Conservation (phyloP, 1,139 yeast species). For the Blastobotrys indianensis region DNA sequence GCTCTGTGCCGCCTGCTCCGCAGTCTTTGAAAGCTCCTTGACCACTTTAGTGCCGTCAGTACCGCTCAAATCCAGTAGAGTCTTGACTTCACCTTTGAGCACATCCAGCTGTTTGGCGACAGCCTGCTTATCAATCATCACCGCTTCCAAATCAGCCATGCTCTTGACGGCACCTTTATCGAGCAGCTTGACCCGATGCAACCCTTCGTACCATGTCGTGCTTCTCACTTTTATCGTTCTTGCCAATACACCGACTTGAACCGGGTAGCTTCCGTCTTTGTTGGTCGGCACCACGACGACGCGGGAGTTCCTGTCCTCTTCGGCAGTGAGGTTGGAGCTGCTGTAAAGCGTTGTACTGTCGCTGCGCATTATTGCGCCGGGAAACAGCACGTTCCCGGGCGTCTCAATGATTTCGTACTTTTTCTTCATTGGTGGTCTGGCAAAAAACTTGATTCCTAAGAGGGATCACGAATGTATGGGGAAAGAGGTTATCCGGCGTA, state of each 20-base stretch:
- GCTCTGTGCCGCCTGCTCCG: conserved; percentile 22
- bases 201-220: conserved; percentile 11
- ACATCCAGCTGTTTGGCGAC: conserved; percentile 22
- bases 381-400: conserved; percentile 20
- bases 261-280: conserved; percentile 1
- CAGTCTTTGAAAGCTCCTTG: conserved; percentile 10
- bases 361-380: conserved; percentile 22
- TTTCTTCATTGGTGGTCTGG: conserved; percentile 4
- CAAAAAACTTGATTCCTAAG: no score
- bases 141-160: conserved; percentile 1
- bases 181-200: conserved; percentile 9
- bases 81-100: conserved; percentile 19
- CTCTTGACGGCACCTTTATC: conserved; percentile 3
- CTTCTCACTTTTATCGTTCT: conserved; percentile 4
- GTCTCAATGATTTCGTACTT: conserved; percentile 4
- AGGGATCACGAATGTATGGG: no score
- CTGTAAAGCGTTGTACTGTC: background rate
- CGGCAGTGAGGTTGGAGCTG: conserved; percentile 1
- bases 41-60: conserved; percentile 12
- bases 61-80: conserved; percentile 14
- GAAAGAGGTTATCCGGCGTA: no score
- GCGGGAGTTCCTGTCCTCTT: conserved; percentile 3
- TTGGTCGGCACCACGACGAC: conserved; percentile 11
- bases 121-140: conserved; percentile 1
- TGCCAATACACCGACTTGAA: conserved; percentile 8